phyloP scores from a whole-genome alignment of 2,329 filamentous ascomycete species.

The Tolypocladium paradoxum region DNA sequence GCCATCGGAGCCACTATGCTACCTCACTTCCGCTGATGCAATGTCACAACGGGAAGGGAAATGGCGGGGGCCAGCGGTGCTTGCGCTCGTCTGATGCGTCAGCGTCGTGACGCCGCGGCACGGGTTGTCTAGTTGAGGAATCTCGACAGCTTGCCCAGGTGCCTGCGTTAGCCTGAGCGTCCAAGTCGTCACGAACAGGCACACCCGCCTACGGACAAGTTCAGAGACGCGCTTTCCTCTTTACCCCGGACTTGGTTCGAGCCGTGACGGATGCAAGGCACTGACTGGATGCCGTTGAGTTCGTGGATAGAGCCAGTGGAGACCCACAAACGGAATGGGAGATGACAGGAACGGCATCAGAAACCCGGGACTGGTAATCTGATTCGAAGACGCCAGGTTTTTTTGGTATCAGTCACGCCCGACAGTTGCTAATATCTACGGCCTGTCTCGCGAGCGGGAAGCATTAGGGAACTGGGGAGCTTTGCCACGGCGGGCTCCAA shows the following conservation, averaged over 20 bases:
- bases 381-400: neutral
- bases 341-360: neutral
- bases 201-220: too few species aligned
- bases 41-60: slow-evolving; percentile 2
- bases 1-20: neutral
- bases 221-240: neutral
- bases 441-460: neutral
- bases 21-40: neutral
- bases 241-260: neutral
- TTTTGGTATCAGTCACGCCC: neutral
- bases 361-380: neutral
- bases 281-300: neutral
- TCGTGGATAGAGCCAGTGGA: neutral
- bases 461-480: neutral
- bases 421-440: neutral
- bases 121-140: neutral
- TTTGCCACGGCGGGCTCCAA: neutral
- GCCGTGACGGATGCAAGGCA: neutral
- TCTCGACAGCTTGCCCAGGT: neutral
- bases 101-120: neutral
- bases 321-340: slow-evolving; percentile 1
- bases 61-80: neutral
- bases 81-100: slow-evolving; percentile 4
- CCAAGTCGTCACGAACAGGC: neutral
- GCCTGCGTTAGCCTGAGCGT: neutral